phyloP scores from a whole-genome alignment of 2,329 filamentous ascomycete genomes.

The Trichophyton mentagrophytes region DNA sequence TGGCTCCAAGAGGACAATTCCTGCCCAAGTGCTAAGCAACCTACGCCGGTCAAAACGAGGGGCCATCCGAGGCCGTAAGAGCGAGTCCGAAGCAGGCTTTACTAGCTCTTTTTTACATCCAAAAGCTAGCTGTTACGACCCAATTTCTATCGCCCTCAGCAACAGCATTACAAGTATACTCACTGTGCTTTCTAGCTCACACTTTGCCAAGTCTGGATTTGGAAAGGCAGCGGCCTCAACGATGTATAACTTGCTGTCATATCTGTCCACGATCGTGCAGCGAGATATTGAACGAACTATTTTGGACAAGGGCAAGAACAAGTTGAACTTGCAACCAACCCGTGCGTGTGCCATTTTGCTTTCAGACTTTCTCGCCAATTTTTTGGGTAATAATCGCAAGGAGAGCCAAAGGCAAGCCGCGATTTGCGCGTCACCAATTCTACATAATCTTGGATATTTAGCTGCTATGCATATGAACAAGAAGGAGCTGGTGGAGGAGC shows the following conservation, averaged over 20 bases:
- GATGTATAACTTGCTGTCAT: conserved; percentile 8
- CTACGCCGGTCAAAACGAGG: conserved; percentile 2
- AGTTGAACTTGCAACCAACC: conserved; percentile 4
- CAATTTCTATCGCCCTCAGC: conserved; percentile 9
- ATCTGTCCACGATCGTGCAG: conserved; percentile 8
- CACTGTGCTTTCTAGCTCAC: conserved; percentile 10
- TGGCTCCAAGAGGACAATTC: background rate
- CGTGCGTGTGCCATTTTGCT: conserved; percentile 13
- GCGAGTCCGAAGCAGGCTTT: background rate
- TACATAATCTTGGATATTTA: conserved; percentile 21
- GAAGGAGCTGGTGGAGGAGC: conserved; percentile 22
- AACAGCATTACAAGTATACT: conserved; percentile 14
- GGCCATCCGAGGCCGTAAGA: background rate
- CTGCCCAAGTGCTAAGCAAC: background rate
- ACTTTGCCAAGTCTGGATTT: conserved; percentile 8
- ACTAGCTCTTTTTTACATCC: background rate
- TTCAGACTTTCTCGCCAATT: conserved; percentile 11
- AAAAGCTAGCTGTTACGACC: background rate
- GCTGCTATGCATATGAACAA: conserved; percentile 20
- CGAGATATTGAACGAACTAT: conserved; percentile 6
- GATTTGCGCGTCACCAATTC: background rate
- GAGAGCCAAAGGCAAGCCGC: background rate
- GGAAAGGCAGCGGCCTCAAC: conserved; percentile 1
- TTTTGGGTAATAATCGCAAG: background rate
- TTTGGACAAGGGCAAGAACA: background rate